Evolutionary conservation across 495 filamentous ascomycete genomes (phyloP), one percentile per base, ranked within the genome.

Genomic region (Bryoglossum gracile): DNA sequence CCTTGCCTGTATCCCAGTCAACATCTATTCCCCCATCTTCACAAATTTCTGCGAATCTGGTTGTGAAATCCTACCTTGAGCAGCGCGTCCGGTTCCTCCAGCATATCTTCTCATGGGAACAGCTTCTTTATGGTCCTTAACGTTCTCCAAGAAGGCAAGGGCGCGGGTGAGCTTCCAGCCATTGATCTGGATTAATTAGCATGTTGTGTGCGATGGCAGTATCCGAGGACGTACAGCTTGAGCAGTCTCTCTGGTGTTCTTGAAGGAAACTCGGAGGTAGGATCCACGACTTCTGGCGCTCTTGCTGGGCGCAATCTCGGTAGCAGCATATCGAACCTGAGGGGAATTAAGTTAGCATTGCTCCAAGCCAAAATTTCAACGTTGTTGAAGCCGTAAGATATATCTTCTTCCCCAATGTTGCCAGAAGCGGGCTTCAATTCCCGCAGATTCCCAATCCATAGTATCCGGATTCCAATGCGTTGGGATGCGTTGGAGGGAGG

Each of bases 311-410:
- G 85, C 74, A 70, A 94, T 89, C 66, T 87, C 77, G 64, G 83
- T 87, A 63, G 86, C 87, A 75, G 89, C 89, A 89, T 98, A 97
- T 73, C 92, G 90, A 77, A 96, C 92, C 92, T 95, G 63, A n/a
- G 17, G 25, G 21, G 18, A 25, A 21, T 23, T 18, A 9, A 18
- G 41, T 43, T 43, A 43, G 41, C 41, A 37, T n/a, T n/a, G n/a
- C n/a, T n/a, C n/a, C n/a, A 30, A 30, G 5, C 6, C 13, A 30
- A 30, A 30, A 6, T 30, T 30, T 39, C 26, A 13, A 22, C 4
- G 35, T 14, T 14, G 24, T n/a, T n/a, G n/a, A n/a, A n/a, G n/a
- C n/a, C n/a, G n/a, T n/a, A n/a, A n/a, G n/a, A n/a, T n/a, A n/a
- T n/a, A n/a, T n/a, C n/a, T n/a, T n/a, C n/a, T n/a, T n/a, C n/a